Base-by-base conservation (phyloP, 805 yeast genomes). In the Suhomyces pyralidae region DNA sequence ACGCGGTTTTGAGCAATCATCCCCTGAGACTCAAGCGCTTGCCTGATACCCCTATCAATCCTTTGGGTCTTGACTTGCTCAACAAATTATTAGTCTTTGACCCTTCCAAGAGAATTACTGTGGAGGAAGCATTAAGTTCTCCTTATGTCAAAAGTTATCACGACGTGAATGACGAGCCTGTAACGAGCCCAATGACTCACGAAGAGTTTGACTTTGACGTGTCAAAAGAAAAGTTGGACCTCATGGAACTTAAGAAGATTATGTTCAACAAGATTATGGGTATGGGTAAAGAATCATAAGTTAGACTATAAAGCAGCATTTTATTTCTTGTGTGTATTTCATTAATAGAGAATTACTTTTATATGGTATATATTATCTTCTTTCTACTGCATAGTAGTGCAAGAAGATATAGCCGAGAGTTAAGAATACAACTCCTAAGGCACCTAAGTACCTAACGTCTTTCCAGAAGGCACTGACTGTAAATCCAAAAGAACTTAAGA, bases 401-500 rank as follows among this genome's bases (percentile, higher is more conserved):
- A 93, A 78, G 34, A 90, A 86, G 9, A 85, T 54, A 62, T 90
- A 94, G 0, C 97, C 98, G 1, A 83, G 56, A 5, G 82, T 60
- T 36, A 88, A 67, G 67, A 90, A 90, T 1, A 77, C 63, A 1
- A 76, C 68, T 28, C 84, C 78, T 76, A 88, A 83, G 0, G 80
- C 77, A 0, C 74, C 73, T 49, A 94, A 75, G 54, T 81, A 81
- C 32, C 77, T 65, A 26, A 86, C 77, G 66, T 94, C 98, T 34
- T 76, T 74, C 68, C 81, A 69, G 50, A 88, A 80, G 2, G 92
- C 94, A 22, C 84, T 82, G 12, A 90, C 93, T 58, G 89, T 81
- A 68, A 94, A 94, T 0, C 99, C 99, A 74, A 94, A 94, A 0
- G 98, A 90, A 59, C 96, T 88, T 60, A 94, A 78, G 51, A 94